Conservation (phyloP, 176 grass and related monocot genomes). For the Tillandsia leiboldiana region DNA sequence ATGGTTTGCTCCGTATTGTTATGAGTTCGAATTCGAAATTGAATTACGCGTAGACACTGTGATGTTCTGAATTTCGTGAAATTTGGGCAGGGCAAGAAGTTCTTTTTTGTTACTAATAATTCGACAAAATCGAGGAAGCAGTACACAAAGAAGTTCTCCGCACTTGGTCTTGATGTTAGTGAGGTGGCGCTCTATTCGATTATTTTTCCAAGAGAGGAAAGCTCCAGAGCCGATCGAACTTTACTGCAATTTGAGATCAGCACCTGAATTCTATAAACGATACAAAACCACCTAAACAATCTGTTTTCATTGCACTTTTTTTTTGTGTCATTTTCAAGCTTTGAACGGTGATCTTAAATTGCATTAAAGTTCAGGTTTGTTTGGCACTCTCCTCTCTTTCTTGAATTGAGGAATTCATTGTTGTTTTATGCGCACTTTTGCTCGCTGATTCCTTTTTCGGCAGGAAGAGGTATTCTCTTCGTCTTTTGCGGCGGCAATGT, state of each 20-base stretch:
- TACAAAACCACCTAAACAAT: no score
- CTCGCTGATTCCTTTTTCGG: constrained; percentile 27
- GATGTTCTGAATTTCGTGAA: constrained; percentile 9
- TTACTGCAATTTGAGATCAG: no score
- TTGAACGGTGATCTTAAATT: background rate
- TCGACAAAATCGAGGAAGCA: constrained; percentile 80
- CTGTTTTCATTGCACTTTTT: background rate
- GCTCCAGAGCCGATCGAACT: no score
- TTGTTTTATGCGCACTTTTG: background rate
- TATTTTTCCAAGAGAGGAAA: background rate
- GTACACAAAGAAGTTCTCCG: constrained; percentile 70
- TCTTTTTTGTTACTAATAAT: constrained; percentile 91
- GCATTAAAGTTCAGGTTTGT: background rate
- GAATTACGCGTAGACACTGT: background rate
- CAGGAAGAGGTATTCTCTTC: constrained; percentile 93
- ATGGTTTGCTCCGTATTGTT: background rate
- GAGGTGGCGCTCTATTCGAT: constrained; percentile 42
- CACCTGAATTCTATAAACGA: no score
- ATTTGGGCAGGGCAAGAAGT: constrained; percentile 65
- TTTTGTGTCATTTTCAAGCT: background rate
- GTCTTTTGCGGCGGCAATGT: constrained; percentile 91
- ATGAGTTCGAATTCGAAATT: background rate
- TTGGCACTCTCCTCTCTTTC: background rate
- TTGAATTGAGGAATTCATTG: background rate
- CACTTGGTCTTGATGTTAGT: constrained; percentile 70